phyloP scores from a whole-genome alignment of 2,329 filamentous ascomycete genomes.

The Rugonectria rugulosa region DNA sequence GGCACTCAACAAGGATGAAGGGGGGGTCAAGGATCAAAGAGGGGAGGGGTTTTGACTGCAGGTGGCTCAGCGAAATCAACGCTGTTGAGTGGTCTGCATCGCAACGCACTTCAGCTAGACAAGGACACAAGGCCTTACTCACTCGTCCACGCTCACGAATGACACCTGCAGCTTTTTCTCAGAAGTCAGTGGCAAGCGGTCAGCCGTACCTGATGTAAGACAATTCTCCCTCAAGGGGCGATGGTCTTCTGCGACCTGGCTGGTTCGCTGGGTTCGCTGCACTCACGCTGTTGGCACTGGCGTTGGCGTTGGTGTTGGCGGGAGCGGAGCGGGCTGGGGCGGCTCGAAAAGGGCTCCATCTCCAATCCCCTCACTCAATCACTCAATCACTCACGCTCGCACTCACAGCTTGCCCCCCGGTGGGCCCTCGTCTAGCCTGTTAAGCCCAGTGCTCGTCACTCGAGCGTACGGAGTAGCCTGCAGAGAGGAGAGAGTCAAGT shows the following conservation, averaged over 20 bases:
- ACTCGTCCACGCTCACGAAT: background rate
- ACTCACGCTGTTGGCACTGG: conserved; percentile 12
- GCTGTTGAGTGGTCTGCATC: background rate
- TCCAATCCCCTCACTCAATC: background rate
- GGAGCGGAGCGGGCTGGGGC: conserved; percentile 21
- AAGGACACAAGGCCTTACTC: background rate
- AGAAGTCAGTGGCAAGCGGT: no score
- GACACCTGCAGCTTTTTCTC: no score
- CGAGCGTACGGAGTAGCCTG: no score
- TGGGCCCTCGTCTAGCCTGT: no score
- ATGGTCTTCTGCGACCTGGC: background rate
- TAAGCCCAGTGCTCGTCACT: no score
- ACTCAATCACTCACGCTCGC: background rate
- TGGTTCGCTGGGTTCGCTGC: no score
- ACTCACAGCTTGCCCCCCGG: background rate
- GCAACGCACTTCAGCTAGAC: background rate
- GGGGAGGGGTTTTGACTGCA: background rate
- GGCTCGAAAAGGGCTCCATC: conserved; percentile 14
- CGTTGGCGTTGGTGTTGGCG: conserved; percentile 19
- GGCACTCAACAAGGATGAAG: conserved; percentile 2
- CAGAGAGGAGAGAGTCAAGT: no score
- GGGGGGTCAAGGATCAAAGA: background rate
- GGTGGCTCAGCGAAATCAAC: background rate
- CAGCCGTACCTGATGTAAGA: background rate
- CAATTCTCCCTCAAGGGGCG: background rate